These are phyloP conservation scores for Penicillium soppii DNA, from an alignment of 495 filamentous ascomycete species.

Conservation along the genomic window DNA sequence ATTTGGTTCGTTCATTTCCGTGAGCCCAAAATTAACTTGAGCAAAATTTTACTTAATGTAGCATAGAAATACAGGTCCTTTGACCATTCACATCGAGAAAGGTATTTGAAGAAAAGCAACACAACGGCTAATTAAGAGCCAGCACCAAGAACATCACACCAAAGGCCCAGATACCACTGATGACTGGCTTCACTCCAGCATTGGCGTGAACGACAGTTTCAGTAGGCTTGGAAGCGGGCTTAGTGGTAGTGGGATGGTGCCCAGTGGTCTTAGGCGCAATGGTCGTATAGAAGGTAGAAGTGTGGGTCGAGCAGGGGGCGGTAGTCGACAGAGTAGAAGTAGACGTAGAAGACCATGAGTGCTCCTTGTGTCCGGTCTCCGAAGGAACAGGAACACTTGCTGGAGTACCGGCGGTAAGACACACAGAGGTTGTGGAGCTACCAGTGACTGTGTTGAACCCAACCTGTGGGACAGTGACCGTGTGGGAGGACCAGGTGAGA, in stretches of 20 bases:
- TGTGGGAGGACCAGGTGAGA: conserved; percentile 58
- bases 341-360: background rate
- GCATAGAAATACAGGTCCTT: no score
- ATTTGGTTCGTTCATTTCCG: no score
- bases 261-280: no score
- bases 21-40: no score
- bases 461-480: conserved; percentile 70
- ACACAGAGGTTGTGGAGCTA: conserved; percentile 27
- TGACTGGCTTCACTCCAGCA: background rate
- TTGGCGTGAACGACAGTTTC: background rate
- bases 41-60: no score
- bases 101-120: background rate
- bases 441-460: conserved; percentile 59
- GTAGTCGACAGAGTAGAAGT: no score
- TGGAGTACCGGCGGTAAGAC: conserved; percentile 9
- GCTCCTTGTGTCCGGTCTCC: background rate
- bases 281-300: background rate
- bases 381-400: background rate
- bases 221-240: background rate
- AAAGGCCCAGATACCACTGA: background rate
- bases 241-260: background rate
- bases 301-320: background rate
- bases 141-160: background rate
- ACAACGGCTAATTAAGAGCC: background rate
- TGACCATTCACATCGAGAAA: background rate